These are phyloP conservation scores for Solanum aculeatissimum DNA, from an alignment of 305 asterid species.

Conservation along the genomic window DNA sequence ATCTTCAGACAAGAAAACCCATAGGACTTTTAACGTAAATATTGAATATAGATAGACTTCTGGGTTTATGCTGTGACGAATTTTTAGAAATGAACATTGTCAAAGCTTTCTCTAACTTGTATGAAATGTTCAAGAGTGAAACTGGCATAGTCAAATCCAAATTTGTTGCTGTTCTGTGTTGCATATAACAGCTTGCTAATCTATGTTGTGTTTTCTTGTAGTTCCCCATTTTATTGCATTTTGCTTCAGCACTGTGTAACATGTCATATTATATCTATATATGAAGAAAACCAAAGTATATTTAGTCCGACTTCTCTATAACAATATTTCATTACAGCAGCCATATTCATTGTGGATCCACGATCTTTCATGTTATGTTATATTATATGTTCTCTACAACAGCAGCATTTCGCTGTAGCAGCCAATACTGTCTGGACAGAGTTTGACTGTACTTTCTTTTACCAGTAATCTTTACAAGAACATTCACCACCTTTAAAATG, in stretches of 20 bases:
- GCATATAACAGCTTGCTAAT: background rate
- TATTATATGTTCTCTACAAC: background rate
- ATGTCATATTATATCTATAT: background rate
- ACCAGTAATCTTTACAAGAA: conserved; percentile 61
- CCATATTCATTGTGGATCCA: background rate
- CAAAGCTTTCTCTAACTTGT: background rate
- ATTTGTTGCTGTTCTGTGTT: background rate
- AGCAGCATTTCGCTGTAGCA: background rate
- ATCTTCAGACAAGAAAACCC: background rate
- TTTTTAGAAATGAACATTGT: background rate
- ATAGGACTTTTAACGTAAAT: background rate
- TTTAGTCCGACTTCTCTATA: background rate
- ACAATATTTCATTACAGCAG: background rate
- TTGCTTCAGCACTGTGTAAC: background rate
- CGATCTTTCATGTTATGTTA: background rate
- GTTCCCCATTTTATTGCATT: background rate
- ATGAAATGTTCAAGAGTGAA: background rate
- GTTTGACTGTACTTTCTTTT: background rate
- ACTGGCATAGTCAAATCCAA: background rate
- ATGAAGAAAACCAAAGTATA: background rate
- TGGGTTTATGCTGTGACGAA: background rate
- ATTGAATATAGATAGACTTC: conserved; percentile 1
- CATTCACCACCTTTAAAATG: conserved; percentile 45
- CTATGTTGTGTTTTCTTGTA: background rate
- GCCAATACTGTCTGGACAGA: background rate